These are phyloP conservation scores for Jamesozyma piceae DNA, from an alignment of 805 yeast genomes.

Conservation along the genomic window DNA sequence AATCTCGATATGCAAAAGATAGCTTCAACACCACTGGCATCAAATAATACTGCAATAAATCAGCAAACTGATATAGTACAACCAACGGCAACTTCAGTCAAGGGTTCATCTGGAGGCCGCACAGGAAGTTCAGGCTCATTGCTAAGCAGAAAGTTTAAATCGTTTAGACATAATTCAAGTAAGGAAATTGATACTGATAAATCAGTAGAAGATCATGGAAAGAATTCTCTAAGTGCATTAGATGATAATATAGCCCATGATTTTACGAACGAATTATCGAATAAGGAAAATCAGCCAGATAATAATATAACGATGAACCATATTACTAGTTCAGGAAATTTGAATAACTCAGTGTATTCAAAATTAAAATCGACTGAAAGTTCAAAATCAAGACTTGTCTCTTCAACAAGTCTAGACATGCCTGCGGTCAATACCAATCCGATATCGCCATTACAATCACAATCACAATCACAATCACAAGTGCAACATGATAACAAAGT, in stretches of 20 bases:
- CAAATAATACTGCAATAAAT: not conserved
- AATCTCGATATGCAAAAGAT: not conserved
- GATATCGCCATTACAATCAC: not conserved
- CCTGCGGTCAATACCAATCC: not conserved
- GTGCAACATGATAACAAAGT: too few relatives aligned
- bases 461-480: too few relatives aligned
- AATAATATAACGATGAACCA: not conserved
- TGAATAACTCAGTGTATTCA: not conserved
- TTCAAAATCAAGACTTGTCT: not conserved
- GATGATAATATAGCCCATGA: constrained; percentile 1
- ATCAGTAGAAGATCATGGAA: constrained; percentile 1
- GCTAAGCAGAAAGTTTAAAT: constrained; percentile 19
- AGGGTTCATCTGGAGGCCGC: constrained; percentile 8
- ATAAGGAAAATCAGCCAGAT: not conserved
- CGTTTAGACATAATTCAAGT: constrained; percentile 11
- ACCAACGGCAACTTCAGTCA: constrained; percentile 1
- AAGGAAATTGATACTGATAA: constrained; percentile 6
- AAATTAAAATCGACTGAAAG: constrained; percentile 1
- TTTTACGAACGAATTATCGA: not conserved
- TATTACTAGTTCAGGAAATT: not conserved
- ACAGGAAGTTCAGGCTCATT: constrained; percentile 23
- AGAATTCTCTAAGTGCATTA: not conserved
- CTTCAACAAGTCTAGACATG: not conserved
- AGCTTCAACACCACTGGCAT: not conserved
- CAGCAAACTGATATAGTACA: not conserved